Conservation (phyloP, 768 basidiomycete species). For the Suillus weaverae region DNA sequence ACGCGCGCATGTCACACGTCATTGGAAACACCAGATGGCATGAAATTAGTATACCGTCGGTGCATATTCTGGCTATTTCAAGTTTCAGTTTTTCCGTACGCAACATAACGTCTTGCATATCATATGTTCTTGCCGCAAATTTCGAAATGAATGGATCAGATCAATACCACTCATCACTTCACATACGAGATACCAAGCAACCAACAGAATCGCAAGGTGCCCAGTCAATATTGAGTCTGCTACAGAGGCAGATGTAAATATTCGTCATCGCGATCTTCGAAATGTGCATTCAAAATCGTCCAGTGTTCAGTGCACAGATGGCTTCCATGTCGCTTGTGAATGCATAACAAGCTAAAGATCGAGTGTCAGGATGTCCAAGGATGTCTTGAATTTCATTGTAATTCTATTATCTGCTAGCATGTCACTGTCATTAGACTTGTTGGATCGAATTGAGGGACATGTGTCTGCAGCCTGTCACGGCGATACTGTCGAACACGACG, state of each 20-base stretch:
- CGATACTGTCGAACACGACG: background rate
- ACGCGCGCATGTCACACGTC: conserved; percentile 16
- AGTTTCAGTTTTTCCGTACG: background rate
- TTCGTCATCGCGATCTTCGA: background rate
- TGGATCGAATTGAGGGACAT: background rate
- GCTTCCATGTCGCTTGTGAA: background rate
- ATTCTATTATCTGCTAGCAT: background rate
- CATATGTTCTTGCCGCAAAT: background rate
- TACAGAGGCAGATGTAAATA: background rate
- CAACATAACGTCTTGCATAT: background rate
- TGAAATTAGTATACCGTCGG: background rate
- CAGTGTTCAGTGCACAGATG: background rate
- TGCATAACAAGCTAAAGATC: background rate
- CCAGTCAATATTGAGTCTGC: background rate
- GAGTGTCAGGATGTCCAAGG: background rate
- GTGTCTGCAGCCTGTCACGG: background rate
- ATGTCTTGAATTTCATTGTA: background rate
- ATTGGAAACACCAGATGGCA: background rate
- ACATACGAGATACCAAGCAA: background rate
- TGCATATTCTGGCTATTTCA: background rate
- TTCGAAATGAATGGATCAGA: background rate
- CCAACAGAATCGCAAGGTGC: background rate
- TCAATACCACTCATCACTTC: background rate
- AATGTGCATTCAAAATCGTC: background rate
- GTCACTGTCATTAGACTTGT: background rate